These are phyloP conservation scores for Ilyonectria mors-panacis DNA, from an alignment of 2,329 filamentous ascomycete species.

Conservation along the genomic window DNA sequence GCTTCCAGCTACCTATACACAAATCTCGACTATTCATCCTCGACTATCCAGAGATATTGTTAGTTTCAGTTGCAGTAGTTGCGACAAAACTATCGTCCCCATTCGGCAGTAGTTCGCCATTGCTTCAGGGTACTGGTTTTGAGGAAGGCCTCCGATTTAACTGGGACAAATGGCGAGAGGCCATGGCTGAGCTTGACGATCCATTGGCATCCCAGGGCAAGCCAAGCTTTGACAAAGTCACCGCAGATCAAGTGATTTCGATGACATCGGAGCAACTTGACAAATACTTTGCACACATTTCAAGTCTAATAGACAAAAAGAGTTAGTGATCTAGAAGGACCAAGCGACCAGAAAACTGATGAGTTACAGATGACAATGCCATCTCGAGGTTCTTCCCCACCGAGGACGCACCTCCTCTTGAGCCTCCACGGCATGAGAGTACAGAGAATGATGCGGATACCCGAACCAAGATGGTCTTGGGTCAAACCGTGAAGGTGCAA, in stretches of 20 bases:
- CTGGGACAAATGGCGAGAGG: slow-evolving; percentile 79
- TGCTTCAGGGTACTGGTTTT: slow-evolving; percentile 36
- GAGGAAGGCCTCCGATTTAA: slow-evolving; percentile 63
- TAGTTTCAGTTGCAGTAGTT: slow-evolving; percentile 80
- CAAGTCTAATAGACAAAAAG: slow-evolving; percentile 51
- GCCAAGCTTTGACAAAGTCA: slow-evolving; percentile 65
- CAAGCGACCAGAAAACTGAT: slow-evolving; percentile 23
- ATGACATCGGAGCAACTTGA: slow-evolving; percentile 75
- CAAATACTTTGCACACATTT: slow-evolving; percentile 70
- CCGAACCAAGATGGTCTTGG: slow-evolving; percentile 41
- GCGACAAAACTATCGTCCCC: slow-evolving; percentile 86
- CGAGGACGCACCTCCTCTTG: slow-evolving; percentile 40
- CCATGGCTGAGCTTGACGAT: slow-evolving; percentile 55
- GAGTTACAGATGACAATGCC: slow-evolving; percentile 45
- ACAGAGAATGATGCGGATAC: slow-evolving; percentile 48
- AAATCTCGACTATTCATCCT: slow-evolving; percentile 63
- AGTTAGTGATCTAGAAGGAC: slow-evolving; percentile 45
- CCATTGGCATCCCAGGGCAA: slow-evolving; percentile 27
- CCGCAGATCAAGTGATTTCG: slow-evolving; percentile 72
- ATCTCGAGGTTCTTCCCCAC: slow-evolving; percentile 55
- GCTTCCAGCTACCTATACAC: slow-evolving; percentile 65
- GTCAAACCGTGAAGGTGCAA: slow-evolving; percentile 31
- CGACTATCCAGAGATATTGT: slow-evolving; percentile 80
- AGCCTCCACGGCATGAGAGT: slow-evolving; percentile 36
- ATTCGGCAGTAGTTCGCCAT: slow-evolving; percentile 71